These are phyloP conservation scores for Trichocladium antarcticum DNA, from an alignment of 495 filamentous ascomycete species.

Conservation along the genomic window DNA sequence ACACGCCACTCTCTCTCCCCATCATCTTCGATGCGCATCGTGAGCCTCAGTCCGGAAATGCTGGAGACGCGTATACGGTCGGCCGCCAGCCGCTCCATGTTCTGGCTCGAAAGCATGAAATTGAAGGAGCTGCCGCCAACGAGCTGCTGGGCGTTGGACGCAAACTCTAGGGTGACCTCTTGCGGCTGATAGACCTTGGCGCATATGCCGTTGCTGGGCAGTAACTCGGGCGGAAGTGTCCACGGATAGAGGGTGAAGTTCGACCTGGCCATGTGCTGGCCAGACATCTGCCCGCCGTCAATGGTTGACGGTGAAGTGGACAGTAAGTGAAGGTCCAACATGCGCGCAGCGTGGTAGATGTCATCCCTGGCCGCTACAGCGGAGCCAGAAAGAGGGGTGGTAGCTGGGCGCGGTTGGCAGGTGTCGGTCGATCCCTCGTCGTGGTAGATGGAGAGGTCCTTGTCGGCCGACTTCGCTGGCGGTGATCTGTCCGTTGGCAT, in stretches of 20 bases:
- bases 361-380: conserved; percentile 73
- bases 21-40: conserved; percentile 58
- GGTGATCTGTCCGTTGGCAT: conserved; percentile 9
- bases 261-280: conserved; percentile 38
- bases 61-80: conserved; percentile 73
- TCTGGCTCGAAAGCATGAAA: conserved; percentile 40
- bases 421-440: conserved; percentile 35
- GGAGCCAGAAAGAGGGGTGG: conserved; percentile 57
- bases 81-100: conserved; percentile 35
- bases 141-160: conserved; percentile 49
- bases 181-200: conserved; percentile 38
- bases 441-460: conserved; percentile 22
- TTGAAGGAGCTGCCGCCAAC: conserved; percentile 45
- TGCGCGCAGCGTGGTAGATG: conserved; percentile 79
- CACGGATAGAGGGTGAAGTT: conserved; percentile 78
- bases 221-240: conserved; percentile 66
- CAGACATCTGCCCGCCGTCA: conserved; percentile 11
- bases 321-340: conserved; percentile 70
- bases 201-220: conserved; percentile 65
- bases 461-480: conserved; percentile 10
- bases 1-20: conserved; percentile 48
- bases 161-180: conserved; percentile 74
- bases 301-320: conserved; percentile 26
- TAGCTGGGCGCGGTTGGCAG: conserved; percentile 51
- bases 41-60: conserved; percentile 65